Evolutionary conservation across 1,284 basidiomycete species (phyloP).

Genomic region (Fomitopsis palustris): DNA sequence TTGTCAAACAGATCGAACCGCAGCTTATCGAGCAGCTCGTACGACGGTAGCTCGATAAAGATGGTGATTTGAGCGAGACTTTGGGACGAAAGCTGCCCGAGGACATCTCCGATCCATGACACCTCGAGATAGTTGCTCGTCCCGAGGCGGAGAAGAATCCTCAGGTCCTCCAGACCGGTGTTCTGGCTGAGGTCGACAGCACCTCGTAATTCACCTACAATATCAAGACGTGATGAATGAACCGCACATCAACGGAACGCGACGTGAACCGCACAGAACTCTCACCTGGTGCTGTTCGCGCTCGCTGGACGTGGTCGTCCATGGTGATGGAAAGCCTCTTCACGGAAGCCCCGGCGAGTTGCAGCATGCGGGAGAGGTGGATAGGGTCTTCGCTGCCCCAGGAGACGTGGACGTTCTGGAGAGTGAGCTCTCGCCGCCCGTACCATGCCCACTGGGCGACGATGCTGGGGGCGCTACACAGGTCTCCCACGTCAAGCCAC

Average conservation of each 20-base stretch:
- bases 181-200: constrained; percentile 2
- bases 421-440: neutral
- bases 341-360: constrained; percentile 5
- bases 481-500: constrained; percentile 7
- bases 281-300: neutral
- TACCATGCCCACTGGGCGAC: constrained; percentile 7
- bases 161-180: neutral
- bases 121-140: neutral
- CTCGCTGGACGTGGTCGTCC: neutral
- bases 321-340: constrained; percentile 6
- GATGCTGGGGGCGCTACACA: constrained; percentile 6
- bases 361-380: neutral
- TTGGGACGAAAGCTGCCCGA: constrained; percentile 1
- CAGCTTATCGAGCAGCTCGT: constrained; percentile 1
- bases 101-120: constrained; percentile 7
- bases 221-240: neutral
- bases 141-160: constrained; percentile 6
- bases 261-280: neutral
- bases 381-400: constrained; percentile 5
- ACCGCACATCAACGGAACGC: neutral
- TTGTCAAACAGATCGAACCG: constrained; percentile 4
- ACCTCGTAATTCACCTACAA: neutral
- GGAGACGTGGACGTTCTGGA: constrained; percentile 8
- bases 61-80: neutral
- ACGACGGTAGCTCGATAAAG: constrained; percentile 2